Percentiles rank a stretch among this genome's conserved stretches.
These are phyloP conservation scores for Avena insularis DNA, from an alignment of 176 grass and related monocot genomes.

Conservation along the genomic window DNA sequence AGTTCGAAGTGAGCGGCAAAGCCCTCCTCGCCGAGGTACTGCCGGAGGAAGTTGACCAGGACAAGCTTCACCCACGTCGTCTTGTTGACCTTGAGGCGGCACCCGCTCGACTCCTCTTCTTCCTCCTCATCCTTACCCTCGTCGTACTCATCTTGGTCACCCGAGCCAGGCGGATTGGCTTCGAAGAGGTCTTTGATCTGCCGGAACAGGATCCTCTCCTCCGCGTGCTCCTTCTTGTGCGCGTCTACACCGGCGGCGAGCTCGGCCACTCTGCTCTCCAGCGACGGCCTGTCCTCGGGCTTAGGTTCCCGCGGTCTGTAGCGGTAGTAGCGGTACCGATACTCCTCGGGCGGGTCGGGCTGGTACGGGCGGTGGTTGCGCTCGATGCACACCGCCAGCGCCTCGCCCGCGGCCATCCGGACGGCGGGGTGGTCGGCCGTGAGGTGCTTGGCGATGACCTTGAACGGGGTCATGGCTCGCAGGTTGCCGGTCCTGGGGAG, in stretches of 20 bases:
- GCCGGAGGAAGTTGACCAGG: not conserved
- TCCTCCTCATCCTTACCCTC: too few relatives aligned
- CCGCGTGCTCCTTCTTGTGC: not conserved
- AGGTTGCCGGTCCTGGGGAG: not conserved
- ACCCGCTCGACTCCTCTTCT: not conserved
- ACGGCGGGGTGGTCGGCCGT: not conserved
- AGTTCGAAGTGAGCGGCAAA: not conserved
- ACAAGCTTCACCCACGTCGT: not conserved
- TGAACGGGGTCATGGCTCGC: not conserved
- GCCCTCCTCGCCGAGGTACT: constrained; percentile 1
- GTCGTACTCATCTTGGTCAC: too few relatives aligned
- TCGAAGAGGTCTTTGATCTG: not conserved
- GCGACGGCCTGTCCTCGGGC: not conserved
- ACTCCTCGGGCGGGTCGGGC: not conserved
- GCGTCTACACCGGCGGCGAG: not conserved
- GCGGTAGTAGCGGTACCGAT: not conserved
- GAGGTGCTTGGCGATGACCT: not conserved
- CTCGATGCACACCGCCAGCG: not conserved
- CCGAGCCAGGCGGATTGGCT: not conserved
- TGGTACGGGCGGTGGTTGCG: not conserved
- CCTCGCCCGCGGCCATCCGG: not conserved
- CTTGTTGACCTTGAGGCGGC: not conserved
- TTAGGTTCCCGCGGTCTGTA: not conserved
- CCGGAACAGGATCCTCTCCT: not conserved
- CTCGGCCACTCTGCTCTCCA: not conserved